Conservation (phyloP, 2,329 filamentous ascomycete genomes). For the Pseudogymnoascus sp. region DNA sequence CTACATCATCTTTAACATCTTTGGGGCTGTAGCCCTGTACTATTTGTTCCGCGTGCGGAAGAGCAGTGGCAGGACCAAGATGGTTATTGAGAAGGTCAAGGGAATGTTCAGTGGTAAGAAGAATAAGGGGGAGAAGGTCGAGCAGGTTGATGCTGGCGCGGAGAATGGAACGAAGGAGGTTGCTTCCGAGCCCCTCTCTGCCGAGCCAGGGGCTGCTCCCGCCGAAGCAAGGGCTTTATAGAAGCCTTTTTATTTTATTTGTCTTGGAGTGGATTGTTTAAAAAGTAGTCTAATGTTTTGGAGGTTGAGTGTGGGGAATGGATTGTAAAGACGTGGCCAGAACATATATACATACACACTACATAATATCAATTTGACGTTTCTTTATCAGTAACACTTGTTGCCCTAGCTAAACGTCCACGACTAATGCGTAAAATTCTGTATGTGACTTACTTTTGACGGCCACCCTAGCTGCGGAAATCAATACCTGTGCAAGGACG, state of each 20-base stretch:
- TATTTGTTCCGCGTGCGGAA: slow-evolving; percentile 36
- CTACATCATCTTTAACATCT: slow-evolving; percentile 48
- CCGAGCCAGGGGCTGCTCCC: no score
- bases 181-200: not conserved
- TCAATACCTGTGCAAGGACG: no score
- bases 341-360: not conserved
- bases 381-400: not conserved
- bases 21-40: slow-evolving; percentile 44
- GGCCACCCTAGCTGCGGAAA: not conserved
- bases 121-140: not conserved
- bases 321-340: not conserved
- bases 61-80: slow-evolving; percentile 1
- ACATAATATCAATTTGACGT: not conserved
- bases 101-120: not conserved
- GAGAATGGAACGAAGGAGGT: slow-evolving; percentile 5
- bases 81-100: not conserved
- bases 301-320: not conserved
- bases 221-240: not conserved
- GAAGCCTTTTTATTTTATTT: not conserved
- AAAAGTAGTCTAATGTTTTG: not conserved
- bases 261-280: not conserved
- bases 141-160: not conserved
- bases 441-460: not conserved
- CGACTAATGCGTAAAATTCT: not conserved
- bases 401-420: no score